Evolutionary conservation across 495 filamentous ascomycete genomes (phyloP), one percentile per base, ranked within the genome.

Genomic region (Lepidopterella palustris): DNA sequence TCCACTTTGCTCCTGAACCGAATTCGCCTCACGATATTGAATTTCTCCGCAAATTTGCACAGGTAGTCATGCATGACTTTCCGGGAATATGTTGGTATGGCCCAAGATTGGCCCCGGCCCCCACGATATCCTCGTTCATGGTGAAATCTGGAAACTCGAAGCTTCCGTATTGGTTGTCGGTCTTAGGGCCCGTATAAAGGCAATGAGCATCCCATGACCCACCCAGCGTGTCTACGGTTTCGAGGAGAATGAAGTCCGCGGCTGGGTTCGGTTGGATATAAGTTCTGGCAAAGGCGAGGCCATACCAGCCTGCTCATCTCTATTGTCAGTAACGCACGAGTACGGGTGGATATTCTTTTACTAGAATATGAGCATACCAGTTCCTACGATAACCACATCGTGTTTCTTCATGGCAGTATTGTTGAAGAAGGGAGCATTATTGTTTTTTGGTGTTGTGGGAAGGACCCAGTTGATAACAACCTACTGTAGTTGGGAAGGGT

Each of bases 71-170:
- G 78, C 51, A 90, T 69, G 8, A 83, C 79, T 0, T 51, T 0
- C 85, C 90, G 2, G 87, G 79, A 47, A 92, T 84, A 68, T 90
- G 84, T 45, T 88, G 67, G 0, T 80, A 82, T 1, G 76, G 60
- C 51, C 82, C 82, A 64, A 82, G 85, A 0, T 71, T 79, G 3
- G 35, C 35, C 3, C 35, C 18, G 35, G n/a, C n/a, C 51, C n/a
- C n/a, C n/a, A n/a, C n/a, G n/a, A n/a, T n/a, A 21, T 76, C 68
- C 25, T 83, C 79, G 18, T 20, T 5, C 84, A 91, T 86, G 28
- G 85, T 84, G 61, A 86, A 87, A 64, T 88, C 87, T 48, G 79
- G 81, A 68, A 79, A 90, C 70, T 89, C 87, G 64, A 83, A 83
- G 2, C 78, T 84, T 8, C 85, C 84, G 10, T 81, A 68, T 71